Conservation (phyloP, 1,139 yeast genomes). For the Diutina ranongensis region DNA sequence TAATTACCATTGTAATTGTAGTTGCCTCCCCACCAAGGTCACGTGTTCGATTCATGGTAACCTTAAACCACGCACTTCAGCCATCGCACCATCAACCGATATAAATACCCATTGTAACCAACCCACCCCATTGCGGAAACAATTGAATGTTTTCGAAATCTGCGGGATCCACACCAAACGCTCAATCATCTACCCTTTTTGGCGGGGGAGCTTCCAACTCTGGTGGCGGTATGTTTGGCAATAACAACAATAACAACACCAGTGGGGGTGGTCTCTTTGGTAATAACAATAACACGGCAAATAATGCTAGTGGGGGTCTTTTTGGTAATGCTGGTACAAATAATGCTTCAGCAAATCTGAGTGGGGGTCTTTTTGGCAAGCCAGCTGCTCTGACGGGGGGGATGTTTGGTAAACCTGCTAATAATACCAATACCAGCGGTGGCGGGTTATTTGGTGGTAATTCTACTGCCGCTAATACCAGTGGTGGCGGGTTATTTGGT, state of each 20-base stretch:
- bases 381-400: neutral
- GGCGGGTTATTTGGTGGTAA: conserved; percentile 7
- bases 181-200: neutral
- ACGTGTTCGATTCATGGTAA: no score
- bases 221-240: conserved; percentile 3
- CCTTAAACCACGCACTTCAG: no score
- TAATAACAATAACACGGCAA: neutral
- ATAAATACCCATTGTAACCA: no score
- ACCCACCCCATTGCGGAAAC: neutral
- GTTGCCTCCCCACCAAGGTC: no score
- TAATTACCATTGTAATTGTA: no score
- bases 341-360: neutral
- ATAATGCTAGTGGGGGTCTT: neutral
- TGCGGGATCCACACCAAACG: conserved; percentile 1
- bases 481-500: conserved; percentile 16
- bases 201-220: neutral
- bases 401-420: conserved; percentile 6
- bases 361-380: neutral
- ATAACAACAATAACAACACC: conserved; percentile 1
- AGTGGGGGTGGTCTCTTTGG: neutral
- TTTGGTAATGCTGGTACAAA: neutral
- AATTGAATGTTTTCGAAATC: conserved; percentile 2
- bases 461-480: conserved; percentile 11
- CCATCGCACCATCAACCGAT: no score
- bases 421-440: conserved; percentile 6